These are phyloP conservation scores for Stentor coeruleus DNA, from an alignment of 73 alveolate genomes.

Conservation along the genomic window DNA sequence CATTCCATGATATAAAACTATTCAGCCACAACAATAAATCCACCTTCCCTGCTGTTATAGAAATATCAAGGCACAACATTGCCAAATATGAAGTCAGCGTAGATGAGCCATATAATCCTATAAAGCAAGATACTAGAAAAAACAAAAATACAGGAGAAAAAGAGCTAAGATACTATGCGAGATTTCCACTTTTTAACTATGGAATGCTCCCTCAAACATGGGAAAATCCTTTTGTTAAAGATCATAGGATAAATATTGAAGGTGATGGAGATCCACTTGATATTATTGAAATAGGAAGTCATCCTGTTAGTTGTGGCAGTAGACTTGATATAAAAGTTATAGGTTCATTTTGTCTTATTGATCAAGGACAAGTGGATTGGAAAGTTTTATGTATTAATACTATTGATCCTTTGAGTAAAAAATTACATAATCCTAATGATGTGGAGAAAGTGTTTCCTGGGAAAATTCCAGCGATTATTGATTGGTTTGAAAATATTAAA, in stretches of 20 bases:
- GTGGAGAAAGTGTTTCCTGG: constrained; percentile 40
- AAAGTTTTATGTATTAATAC: constrained; percentile 55
- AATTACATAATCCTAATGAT: constrained; percentile 40
- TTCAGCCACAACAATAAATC: not conserved
- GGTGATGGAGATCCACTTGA: constrained; percentile 93
- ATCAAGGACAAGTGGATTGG: constrained; percentile 90
- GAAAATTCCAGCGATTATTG: constrained; percentile 37
- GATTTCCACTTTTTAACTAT: constrained; percentile 70
- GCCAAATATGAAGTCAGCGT: constrained; percentile 74
- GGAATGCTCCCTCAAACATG: constrained; percentile 89
- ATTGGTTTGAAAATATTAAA: constrained; percentile 75
- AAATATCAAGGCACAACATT: constrained; percentile 40
- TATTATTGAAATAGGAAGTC: constrained; percentile 59
- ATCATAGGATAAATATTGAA: constrained; percentile 30
- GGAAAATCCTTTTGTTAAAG: constrained; percentile 56
- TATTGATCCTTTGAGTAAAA: constrained; percentile 38
- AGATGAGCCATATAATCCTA: constrained; percentile 61
- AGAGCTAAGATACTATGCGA: constrained; percentile 66
- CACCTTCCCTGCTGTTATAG: constrained; percentile 29
- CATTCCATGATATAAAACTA: constrained; percentile 64
- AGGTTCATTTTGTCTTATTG: constrained; percentile 84
- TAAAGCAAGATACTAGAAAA: constrained; percentile 67
- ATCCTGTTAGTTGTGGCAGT: constrained; percentile 38
- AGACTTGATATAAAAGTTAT: constrained; percentile 52
- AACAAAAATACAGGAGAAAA: constrained; percentile 54